These are phyloP conservation scores for Botrytis byssoidea DNA, from an alignment of 2,329 filamentous ascomycete species.

Conservation along the genomic window DNA sequence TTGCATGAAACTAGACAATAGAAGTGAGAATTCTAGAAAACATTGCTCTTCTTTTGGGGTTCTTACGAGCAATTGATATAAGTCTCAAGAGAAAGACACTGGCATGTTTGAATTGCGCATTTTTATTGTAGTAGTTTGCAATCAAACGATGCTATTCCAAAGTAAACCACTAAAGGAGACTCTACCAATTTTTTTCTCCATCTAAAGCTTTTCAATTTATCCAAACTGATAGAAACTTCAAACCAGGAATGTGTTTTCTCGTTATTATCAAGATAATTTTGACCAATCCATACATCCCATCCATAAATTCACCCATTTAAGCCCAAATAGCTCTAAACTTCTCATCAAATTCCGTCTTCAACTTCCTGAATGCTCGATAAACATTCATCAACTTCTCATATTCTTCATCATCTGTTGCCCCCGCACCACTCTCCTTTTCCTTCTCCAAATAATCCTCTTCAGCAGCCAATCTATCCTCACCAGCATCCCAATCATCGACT, in stretches of 20 bases:
- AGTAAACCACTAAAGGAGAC: neutral
- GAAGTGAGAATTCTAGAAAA: neutral
- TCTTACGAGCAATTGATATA: neutral
- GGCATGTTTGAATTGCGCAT: neutral
- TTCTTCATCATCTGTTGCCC: conserved; percentile 40
- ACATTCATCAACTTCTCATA: conserved; percentile 54
- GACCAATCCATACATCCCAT: neutral
- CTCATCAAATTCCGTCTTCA: conserved; percentile 59
- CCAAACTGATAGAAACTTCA: neutral
- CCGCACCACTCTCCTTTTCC: conserved; percentile 39
- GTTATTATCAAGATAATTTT: neutral
- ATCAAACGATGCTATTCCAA: neutral
- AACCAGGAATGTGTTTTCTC: neutral
- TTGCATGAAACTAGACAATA: neutral
- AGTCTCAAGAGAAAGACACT: neutral
- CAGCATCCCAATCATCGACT: conserved; percentile 51
- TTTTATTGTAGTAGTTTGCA: neutral
- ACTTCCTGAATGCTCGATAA: conserved; percentile 54
- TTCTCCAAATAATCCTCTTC: conserved; percentile 37
- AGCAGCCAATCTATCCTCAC: conserved; percentile 42
- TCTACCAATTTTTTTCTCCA: neutral
- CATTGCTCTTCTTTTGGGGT: neutral
- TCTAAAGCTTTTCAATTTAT: neutral
- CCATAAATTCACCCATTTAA: conserved; percentile 24
- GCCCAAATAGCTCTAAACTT: conserved; percentile 51